These are phyloP conservation scores for Ogataea zsoltii DNA, from an alignment of 805 yeast genomes.

Conservation along the genomic window DNA sequence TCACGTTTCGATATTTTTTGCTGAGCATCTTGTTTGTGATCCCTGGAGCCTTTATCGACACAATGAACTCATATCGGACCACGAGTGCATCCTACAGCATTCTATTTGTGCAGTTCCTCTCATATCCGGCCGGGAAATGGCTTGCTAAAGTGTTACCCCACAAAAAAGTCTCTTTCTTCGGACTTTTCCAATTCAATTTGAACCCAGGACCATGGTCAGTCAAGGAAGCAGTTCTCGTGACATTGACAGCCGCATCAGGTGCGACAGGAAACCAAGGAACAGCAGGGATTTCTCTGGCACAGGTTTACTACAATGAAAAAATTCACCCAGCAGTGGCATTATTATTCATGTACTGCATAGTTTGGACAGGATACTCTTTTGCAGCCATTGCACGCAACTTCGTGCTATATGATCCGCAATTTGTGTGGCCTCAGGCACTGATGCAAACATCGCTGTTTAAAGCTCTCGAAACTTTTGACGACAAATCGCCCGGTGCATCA, in stretches of 20 bases:
- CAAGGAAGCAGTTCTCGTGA: slow-evolving; percentile 53
- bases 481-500: slow-evolving; percentile 10
- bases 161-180: slow-evolving; percentile 20
- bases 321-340: slow-evolving; percentile 41
- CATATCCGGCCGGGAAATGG: slow-evolving; percentile 49
- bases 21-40: slow-evolving; percentile 37
- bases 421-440: slow-evolving; percentile 51
- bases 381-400: slow-evolving; percentile 50
- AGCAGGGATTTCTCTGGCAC: slow-evolving; percentile 46
- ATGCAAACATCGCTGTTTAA: slow-evolving; percentile 51
- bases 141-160: slow-evolving; percentile 44
- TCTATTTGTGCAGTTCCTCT: slow-evolving; percentile 50
- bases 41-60: slow-evolving; percentile 43
- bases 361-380: slow-evolving; percentile 53
- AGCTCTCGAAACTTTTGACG: slow-evolving; percentile 20
- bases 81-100: slow-evolving; percentile 49
- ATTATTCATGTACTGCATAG: slow-evolving; percentile 51
- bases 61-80: slow-evolving; percentile 37
- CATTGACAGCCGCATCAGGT: slow-evolving; percentile 52
- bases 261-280: slow-evolving; percentile 56
- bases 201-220: slow-evolving; percentile 61
- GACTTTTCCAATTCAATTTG: slow-evolving; percentile 33
- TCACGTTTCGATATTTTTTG: slow-evolving; percentile 39
- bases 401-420: slow-evolving; percentile 49
- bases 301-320: slow-evolving; percentile 41